These are phyloP conservation scores for Penicillium sp. DNA, from an alignment of 2,329 filamentous ascomycete species.

Conservation along the genomic window DNA sequence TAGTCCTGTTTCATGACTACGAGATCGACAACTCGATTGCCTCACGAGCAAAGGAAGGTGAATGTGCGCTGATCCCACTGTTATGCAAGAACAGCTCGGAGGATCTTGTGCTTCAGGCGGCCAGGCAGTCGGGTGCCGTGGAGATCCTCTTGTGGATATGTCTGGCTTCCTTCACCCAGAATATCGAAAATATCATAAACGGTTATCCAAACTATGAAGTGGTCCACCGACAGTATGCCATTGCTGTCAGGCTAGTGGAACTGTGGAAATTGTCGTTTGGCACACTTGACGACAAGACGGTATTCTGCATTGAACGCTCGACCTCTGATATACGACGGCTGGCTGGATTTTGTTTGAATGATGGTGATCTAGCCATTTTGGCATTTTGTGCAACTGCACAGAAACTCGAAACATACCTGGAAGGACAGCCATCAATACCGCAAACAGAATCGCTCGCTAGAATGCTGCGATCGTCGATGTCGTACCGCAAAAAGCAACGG, in stretches of 20 bases:
- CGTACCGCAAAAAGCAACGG: neutral
- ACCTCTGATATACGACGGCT: conserved; percentile 7
- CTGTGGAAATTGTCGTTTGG: neutral
- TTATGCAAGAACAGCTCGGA: neutral
- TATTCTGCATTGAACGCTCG: neutral
- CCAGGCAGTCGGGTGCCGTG: conserved; percentile 1
- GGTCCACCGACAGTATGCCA: neutral
- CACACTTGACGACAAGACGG: neutral
- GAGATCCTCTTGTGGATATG: conserved; percentile 1
- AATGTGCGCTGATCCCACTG: conserved; percentile 1
- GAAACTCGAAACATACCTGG: neutral
- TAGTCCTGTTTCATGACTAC: neutral
- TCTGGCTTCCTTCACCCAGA: neutral
- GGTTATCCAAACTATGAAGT: conserved; percentile 2
- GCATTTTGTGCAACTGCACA: neutral
- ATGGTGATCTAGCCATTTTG: neutral
- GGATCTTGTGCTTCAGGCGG: conserved; percentile 1
- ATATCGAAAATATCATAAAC: neutral
- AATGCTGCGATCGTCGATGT: neutral
- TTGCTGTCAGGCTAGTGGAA: conserved; percentile 1
- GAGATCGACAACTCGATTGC: conserved; percentile 2
- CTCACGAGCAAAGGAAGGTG: conserved; percentile 4
- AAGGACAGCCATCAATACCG: neutral
- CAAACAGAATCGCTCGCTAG: neutral
- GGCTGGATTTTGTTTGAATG: conserved; percentile 3